These are phyloP conservation scores for Orbilia blumenaviensis DNA, from an alignment of 2,329 filamentous ascomycete species.

Conservation along the genomic window DNA sequence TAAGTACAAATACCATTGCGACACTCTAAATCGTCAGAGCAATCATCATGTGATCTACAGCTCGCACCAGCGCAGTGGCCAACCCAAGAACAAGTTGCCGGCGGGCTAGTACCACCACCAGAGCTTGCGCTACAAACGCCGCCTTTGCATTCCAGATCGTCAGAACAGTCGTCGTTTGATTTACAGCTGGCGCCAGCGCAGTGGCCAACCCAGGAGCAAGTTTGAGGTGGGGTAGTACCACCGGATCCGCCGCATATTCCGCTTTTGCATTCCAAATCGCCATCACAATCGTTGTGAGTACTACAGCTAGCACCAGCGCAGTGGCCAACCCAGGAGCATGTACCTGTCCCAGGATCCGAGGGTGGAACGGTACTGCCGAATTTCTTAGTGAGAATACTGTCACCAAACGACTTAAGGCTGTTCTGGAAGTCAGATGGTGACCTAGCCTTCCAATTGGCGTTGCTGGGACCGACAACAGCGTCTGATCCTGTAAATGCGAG, in stretches of 20 bases:
- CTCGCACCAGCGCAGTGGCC: constrained; percentile 26
- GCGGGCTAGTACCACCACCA: not conserved
- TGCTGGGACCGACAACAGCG: constrained; percentile 67
- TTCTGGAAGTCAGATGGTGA: constrained; percentile 66
- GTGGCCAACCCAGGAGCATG: constrained; percentile 32
- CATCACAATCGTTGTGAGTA: constrained; percentile 38
- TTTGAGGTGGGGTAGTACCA: not conserved
- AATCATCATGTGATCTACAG: constrained; percentile 14
- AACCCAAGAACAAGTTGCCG: constrained; percentile 21
- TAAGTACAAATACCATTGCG: constrained; percentile 12
- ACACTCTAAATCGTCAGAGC: constrained; percentile 21
- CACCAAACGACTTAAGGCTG: constrained; percentile 66
- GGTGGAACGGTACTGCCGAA: constrained; percentile 55
- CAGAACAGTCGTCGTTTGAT: constrained; percentile 45
- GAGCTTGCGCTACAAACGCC: constrained; percentile 28
- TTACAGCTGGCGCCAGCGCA: constrained; percentile 39
- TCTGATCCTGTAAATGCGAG: constrained; percentile 69
- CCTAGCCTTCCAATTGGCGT: constrained; percentile 68
- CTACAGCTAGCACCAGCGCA: constrained; percentile 40
- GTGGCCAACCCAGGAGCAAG: constrained; percentile 49
- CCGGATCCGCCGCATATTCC: constrained; percentile 4
- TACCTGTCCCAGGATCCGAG: constrained; percentile 64
- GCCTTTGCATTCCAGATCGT: constrained; percentile 30
- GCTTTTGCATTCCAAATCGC: constrained; percentile 36
- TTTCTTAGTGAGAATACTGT: constrained; percentile 64